A percentile compares a stretch with the other conserved stretches of the same genome.
These are phyloP conservation scores for Aspergillus steynii DNA, from an alignment of 495 filamentous ascomycete genomes.

Conservation along the genomic window DNA sequence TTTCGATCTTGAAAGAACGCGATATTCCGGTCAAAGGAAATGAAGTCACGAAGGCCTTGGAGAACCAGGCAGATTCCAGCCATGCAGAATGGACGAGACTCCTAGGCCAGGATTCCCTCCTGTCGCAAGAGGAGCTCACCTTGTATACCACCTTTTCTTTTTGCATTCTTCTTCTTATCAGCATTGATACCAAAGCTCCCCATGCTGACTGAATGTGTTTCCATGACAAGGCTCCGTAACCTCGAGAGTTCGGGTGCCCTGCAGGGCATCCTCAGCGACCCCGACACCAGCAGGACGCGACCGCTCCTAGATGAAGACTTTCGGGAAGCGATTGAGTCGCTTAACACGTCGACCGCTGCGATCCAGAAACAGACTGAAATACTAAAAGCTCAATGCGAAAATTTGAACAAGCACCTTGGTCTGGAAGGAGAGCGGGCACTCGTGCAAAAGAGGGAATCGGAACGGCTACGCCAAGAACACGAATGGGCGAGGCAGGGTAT, in stretches of 20 bases:
- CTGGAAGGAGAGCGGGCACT: slow-evolving; percentile 24
- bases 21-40: slow-evolving; percentile 28
- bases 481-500: slow-evolving; percentile 38
- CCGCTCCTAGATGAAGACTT: slow-evolving; percentile 44
- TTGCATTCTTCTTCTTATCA: background rate
- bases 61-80: slow-evolving; percentile 14
- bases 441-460: slow-evolving; percentile 28
- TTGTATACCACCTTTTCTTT: slow-evolving; percentile 26
- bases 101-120: slow-evolving; percentile 34
- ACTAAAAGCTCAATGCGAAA: slow-evolving; percentile 32
- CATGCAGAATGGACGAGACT: slow-evolving; percentile 39
- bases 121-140: slow-evolving; percentile 43
- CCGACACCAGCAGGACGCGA: slow-evolving; percentile 31
- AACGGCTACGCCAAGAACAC: slow-evolving; percentile 38
- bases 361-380: slow-evolving; percentile 38
- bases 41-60: slow-evolving; percentile 32
- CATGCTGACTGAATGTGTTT: background rate
- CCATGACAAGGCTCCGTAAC: slow-evolving; percentile 31
- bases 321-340: slow-evolving; percentile 34
- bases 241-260: slow-evolving; percentile 34
- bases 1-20: slow-evolving; percentile 31
- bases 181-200: too few relatives aligned
- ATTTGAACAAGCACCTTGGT: slow-evolving; percentile 29
- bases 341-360: slow-evolving; percentile 38
- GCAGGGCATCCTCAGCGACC: slow-evolving; percentile 28